Percentiles rank a stretch among this genome's conserved stretches.
Evolutionary conservation across 2,329 filamentous ascomycete genomes (phyloP).

Genomic region (Sporothrix humicola): DNA sequence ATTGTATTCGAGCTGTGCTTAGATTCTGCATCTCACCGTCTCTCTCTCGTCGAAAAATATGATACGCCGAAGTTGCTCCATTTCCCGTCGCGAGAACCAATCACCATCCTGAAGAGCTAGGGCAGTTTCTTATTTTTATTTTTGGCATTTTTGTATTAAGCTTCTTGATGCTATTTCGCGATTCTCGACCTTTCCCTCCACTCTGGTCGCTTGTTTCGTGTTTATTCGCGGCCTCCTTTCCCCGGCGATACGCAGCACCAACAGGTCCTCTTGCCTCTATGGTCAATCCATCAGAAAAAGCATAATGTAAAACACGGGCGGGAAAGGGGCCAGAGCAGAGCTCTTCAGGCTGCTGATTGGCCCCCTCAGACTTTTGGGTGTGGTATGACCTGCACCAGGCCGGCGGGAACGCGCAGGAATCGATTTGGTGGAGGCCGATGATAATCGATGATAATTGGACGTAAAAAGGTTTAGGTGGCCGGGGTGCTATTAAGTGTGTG

Average conservation of each 20-base stretch:
- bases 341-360: conserved; percentile 38
- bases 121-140: neutral
- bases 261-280: neutral
- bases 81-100: neutral
- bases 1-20: neutral
- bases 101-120: conserved; percentile 32
- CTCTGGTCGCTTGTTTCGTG: conserved; percentile 30
- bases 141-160: neutral
- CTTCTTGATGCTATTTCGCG: neutral
- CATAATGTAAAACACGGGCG: conserved; percentile 29
- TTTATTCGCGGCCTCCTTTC: conserved; percentile 25
- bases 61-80: conserved; percentile 7
- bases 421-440: conserved; percentile 15
- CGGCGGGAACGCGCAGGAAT: conserved; percentile 8
- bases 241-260: conserved; percentile 35
- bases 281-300: neutral
- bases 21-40: neutral
- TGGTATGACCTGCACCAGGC: conserved; percentile 17
- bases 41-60: neutral
- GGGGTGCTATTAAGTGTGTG: neutral
- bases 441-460: too few species aligned
- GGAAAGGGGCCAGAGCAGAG: conserved; percentile 23
- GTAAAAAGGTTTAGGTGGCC: neutral
- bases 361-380: conserved; percentile 33
- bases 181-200: neutral